Percentiles rank a stretch among this genome's conserved stretches.
phyloP scores from a whole-genome alignment of 148 eudicot genomes.

The Mesembryanthemum crystallinum region DNA sequence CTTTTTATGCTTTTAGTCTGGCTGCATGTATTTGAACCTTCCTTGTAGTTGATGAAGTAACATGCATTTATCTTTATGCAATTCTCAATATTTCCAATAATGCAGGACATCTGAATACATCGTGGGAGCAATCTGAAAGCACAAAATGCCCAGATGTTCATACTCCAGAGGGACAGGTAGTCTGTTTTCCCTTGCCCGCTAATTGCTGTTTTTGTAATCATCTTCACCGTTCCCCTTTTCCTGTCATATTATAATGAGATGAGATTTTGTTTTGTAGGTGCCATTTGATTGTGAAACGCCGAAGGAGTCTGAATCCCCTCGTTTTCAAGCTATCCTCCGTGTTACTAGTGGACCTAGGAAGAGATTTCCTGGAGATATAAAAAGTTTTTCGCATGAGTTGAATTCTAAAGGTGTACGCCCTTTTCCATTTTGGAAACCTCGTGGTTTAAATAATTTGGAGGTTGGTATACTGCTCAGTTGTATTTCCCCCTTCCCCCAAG shows the following conservation, averaged over 20 bases:
- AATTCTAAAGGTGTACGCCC: constrained; percentile 99
- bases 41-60: not conserved
- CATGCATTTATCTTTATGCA: not conserved
- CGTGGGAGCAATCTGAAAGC: constrained; percentile 65
- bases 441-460: constrained; percentile 90
- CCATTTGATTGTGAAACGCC: constrained; percentile 90
- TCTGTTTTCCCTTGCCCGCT: not conserved
- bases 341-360: constrained; percentile 94
- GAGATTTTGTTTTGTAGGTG: constrained; percentile 33
- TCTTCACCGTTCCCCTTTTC: not conserved
- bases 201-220: not conserved
- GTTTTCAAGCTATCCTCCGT: constrained; percentile 97
- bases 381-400: constrained; percentile 95
- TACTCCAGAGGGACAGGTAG: constrained; percentile 89
- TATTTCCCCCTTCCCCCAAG: not conserved
- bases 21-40: not conserved
- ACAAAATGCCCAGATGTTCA: constrained; percentile 56
- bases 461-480: constrained; percentile 29
- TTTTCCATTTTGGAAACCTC: constrained; percentile 91
- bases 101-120: constrained; percentile 55
- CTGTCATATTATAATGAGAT: constrained; percentile 4
- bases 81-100: not conserved
- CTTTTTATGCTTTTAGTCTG: not conserved
- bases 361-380: constrained; percentile 84
- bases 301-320: constrained; percentile 99